Evolutionary conservation across 73 alveolate genomes (phyloP).

Genomic region (Tetrahymena thermophila): DNA sequence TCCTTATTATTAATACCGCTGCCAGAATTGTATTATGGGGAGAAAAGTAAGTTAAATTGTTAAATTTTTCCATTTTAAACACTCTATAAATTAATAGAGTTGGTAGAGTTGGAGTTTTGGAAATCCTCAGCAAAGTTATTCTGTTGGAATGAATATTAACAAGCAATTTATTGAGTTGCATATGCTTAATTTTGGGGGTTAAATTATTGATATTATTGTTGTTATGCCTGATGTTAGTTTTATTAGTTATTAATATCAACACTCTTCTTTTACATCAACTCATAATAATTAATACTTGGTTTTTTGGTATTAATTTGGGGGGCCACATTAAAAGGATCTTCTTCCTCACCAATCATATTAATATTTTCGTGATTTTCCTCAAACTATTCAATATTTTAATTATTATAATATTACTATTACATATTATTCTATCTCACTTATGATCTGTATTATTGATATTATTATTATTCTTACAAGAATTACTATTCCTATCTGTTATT

Average conservation of each 20-base stretch:
- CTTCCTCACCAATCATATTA: not conserved
- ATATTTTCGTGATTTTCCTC: not conserved
- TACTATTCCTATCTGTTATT: not conserved
- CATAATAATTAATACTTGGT: not conserved
- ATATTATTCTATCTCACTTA: not conserved
- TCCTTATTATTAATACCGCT: not conserved
- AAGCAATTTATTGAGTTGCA: not conserved
- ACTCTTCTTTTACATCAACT: not conserved
- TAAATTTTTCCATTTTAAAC: not conserved
- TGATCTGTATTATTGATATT: not conserved
- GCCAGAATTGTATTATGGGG: not conserved
- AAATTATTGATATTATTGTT: not conserved
- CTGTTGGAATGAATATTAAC: not conserved
- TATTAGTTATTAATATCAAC: not conserved
- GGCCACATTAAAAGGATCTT: not conserved
- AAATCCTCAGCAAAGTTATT: not conserved
- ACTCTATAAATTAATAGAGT: not conserved
- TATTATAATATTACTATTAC: not conserved
- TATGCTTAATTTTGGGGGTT: not conserved
- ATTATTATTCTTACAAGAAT: not conserved
- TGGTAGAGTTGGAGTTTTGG: not conserved
- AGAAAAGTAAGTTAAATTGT: not conserved
- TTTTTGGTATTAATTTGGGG: not conserved
- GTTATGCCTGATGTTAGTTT: not conserved
- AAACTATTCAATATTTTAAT: not conserved